Evolutionary conservation across 495 filamentous ascomycete species (phyloP).

Genomic region (Penicillium maclennaniae): DNA sequence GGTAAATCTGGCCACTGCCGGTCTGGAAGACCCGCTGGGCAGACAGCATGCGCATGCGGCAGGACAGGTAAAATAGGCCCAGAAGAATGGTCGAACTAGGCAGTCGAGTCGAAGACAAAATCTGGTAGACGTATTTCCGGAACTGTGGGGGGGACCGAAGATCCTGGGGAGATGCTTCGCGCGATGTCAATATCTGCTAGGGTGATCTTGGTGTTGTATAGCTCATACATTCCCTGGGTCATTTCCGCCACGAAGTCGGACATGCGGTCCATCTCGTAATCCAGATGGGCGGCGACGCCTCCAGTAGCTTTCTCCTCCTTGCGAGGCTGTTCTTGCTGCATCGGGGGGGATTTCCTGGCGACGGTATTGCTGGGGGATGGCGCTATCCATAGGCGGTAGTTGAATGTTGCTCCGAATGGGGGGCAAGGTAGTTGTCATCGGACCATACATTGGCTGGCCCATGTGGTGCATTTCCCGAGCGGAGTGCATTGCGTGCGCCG

Average conservation of each 20-base stretch:
- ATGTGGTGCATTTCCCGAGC: slow-evolving; percentile 32
- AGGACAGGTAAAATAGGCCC: slow-evolving; percentile 84
- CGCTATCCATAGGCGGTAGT: slow-evolving; percentile 42
- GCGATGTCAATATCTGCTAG: slow-evolving; percentile 69
- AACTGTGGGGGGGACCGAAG: slow-evolving; percentile 68
- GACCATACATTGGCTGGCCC: slow-evolving; percentile 38
- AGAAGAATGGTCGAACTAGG: slow-evolving; percentile 94
- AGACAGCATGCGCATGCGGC: slow-evolving; percentile 72
- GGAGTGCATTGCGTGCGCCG: slow-evolving; percentile 28
- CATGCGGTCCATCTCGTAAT: slow-evolving; percentile 99
- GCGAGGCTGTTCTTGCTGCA: slow-evolving; percentile 37
- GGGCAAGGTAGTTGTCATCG: slow-evolving; percentile 35
- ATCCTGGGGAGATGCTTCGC: slow-evolving; percentile 70
- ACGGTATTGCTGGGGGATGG: slow-evolving; percentile 43
- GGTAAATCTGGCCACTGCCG: slow-evolving; percentile 74
- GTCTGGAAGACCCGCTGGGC: slow-evolving; percentile 51
- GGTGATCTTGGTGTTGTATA: slow-evolving; percentile 57
- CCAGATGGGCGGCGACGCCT: slow-evolving; percentile 91
- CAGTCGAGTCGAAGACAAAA: slow-evolving; percentile 89
- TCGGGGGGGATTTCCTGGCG: slow-evolving; percentile 35
- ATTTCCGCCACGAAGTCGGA: slow-evolving; percentile 95
- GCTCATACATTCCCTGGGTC: slow-evolving; percentile 75
- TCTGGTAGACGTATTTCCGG: slow-evolving; percentile 91
- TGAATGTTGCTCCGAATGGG: slow-evolving; percentile 43
- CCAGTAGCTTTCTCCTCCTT: slow-evolving; percentile 62